These are phyloP conservation scores for Cryptococcus neoformans DNA, from an alignment of 1,284 basidiomycete species.

Conservation along the genomic window DNA sequence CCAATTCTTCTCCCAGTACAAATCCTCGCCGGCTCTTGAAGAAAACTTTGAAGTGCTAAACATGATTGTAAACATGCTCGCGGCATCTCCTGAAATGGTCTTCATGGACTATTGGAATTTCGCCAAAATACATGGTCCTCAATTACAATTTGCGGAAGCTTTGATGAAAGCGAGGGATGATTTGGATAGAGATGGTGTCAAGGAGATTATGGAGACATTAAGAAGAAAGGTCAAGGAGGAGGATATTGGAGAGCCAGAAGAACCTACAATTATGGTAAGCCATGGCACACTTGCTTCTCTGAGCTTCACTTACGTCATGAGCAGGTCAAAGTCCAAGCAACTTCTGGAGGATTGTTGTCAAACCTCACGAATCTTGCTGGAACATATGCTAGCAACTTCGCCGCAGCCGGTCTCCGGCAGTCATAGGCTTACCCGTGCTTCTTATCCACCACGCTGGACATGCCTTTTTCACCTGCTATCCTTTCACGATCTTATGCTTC, in stretches of 20 bases:
- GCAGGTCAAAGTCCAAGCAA: constrained; percentile 39
- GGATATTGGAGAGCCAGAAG: constrained; percentile 65
- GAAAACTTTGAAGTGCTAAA: constrained; percentile 83
- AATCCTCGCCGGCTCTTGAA: constrained; percentile 67
- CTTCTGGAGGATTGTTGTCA: constrained; percentile 33
- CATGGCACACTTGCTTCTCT: not conserved
- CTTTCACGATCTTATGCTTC: not conserved
- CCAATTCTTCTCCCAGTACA: constrained; percentile 76
- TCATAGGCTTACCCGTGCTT: not conserved
- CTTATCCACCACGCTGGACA: not conserved
- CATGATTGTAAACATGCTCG: constrained; percentile 76
- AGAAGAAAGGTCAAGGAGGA: constrained; percentile 90
- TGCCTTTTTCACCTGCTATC: not conserved
- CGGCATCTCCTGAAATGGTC: constrained; percentile 86
- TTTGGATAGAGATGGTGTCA: constrained; percentile 80
- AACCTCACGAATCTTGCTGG: constrained; percentile 36
- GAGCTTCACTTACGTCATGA: not conserved
- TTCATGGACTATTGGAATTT: constrained; percentile 96
- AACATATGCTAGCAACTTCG: constrained; percentile 30
- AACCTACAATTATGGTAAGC: constrained; percentile 58
- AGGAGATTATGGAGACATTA: constrained; percentile 90
- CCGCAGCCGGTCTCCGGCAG: constrained; percentile 3
- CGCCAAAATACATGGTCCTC: constrained; percentile 93
- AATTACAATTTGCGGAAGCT: constrained; percentile 84
- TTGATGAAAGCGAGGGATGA: constrained; percentile 87